A percentile compares a stretch with the other conserved stretches of the same genome.
phyloP scores from a whole-genome alignment of 1,139 yeast genomes.

The Pichia sp. region DNA sequence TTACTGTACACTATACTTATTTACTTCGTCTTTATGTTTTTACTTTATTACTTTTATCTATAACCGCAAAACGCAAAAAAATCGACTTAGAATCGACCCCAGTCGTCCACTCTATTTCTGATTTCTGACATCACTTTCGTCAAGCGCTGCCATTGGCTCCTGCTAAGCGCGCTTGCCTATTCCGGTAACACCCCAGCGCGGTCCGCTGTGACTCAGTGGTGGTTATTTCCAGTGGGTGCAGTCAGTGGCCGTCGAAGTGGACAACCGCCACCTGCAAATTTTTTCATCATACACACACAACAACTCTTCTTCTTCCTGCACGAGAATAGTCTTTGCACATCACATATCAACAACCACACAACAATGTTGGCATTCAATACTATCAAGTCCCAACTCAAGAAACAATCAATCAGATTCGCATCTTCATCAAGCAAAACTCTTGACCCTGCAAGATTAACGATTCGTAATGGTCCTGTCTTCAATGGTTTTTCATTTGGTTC shows the following conservation, averaged over 20 bases:
- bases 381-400: slow-evolving; percentile 4
- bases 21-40: too few species aligned
- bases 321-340: neutral
- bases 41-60: too few species aligned
- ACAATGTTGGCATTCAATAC: slow-evolving; percentile 19
- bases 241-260: slow-evolving; percentile 1
- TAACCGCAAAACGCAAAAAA: too few species aligned
- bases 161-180: slow-evolving; percentile 21
- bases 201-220: too few species aligned
- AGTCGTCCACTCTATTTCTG: too few species aligned
- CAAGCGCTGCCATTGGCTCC: neutral
- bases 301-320: too few species aligned
- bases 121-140: slow-evolving; percentile 1
- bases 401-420: slow-evolving; percentile 1
- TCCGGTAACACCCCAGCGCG: slow-evolving; percentile 21
- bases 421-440: slow-evolving; percentile 30
- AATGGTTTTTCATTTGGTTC: slow-evolving; percentile 96
- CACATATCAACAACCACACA: neutral
- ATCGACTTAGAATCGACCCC: neutral
- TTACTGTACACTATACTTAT: neutral
- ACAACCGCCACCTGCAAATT: slow-evolving; percentile 6
- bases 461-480: slow-evolving; percentile 92
- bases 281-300: neutral
- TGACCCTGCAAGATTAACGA: slow-evolving; percentile 86
- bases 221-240: neutral